Evolutionary conservation across 2,329 filamentous ascomycete genomes (phyloP), one percentile per base, ranked within the genome.

Genomic region (Hirsutella rhossiliensis): DNA sequence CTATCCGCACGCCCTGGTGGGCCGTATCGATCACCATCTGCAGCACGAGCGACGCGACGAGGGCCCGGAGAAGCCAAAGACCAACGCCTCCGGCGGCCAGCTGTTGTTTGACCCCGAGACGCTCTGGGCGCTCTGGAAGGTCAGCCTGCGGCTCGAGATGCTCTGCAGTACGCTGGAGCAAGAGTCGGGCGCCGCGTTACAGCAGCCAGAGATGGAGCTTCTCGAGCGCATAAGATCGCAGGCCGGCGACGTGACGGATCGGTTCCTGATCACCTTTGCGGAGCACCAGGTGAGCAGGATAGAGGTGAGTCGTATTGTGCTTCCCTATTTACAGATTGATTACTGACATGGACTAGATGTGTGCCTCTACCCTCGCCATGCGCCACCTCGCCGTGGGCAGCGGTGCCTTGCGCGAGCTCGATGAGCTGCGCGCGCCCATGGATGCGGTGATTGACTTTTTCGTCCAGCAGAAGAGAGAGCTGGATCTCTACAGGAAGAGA

Each of bases 261-360:
- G 78, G 43, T 90, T 94, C 63, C 68, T 97, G 63, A 66, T 94
- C 45, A 88, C 87, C 56, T 87, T 98, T 56, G 76, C 97, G 62
- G 89, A 94, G 60, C 89, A 97, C 60, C 88, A 96, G 72, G 84
- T 98, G 53, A 89, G 85, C 60, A 80, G 92, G 56, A 94, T 98
- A 60, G 92, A 98, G 80, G 88, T 94, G 71, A 65, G 82, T 66
- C 12, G 12, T 27, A 7, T 12, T 4, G 3, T 36, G 15, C 15
- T 5, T 5, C n/a, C 18, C n/a, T 12, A 12, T n/a, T n/a, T 11
- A 17, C 8, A 15, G 8, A 36, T n/a, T 9, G 13, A 11, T 5
- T 7, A 17, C 34, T 36, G n/a, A 36, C 34, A 11, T n/a, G 8
- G n/a, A 9, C 8, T 39, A 94, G 87, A 82, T 86, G 42, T 92